phyloP scores from a whole-genome alignment of 1,284 basidiomycete species.

The Malassezia cuniculi region DNA sequence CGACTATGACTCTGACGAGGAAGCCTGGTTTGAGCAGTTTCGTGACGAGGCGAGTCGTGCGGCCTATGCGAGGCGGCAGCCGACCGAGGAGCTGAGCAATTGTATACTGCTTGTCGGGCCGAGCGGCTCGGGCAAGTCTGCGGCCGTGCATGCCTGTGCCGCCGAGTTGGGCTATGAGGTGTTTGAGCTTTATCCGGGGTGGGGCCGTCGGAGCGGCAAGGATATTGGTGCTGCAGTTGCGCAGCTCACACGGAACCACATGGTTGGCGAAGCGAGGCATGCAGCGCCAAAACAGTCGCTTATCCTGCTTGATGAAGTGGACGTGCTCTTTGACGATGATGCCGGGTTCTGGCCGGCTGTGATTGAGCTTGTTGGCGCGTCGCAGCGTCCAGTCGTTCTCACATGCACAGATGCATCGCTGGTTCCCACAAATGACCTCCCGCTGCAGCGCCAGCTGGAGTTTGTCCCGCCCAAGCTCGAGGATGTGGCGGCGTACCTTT shows the following conservation, averaged over 20 bases:
- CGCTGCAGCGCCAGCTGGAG: slow-evolving; percentile 19
- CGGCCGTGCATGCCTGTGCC: slow-evolving; percentile 40
- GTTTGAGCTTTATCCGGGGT: slow-evolving; percentile 93
- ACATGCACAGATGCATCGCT: slow-evolving; percentile 25
- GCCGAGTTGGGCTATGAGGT: slow-evolving; percentile 76
- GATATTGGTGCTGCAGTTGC: slow-evolving; percentile 72
- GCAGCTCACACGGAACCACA: slow-evolving; percentile 70
- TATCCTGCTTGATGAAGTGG: slow-evolving; percentile 91
- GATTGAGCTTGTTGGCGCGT: slow-evolving; percentile 29
- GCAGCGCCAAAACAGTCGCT: slow-evolving; percentile 57
- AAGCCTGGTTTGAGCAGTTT: slow-evolving; percentile 25
- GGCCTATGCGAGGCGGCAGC: not conserved
- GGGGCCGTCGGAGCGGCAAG: slow-evolving; percentile 61
- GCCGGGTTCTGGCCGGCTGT: slow-evolving; percentile 73
- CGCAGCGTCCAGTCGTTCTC: slow-evolving; percentile 34
- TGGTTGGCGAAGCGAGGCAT: slow-evolving; percentile 17
- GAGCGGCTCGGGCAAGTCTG: slow-evolving; percentile 33
- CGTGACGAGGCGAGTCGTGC: not conserved
- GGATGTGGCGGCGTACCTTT: slow-evolving; percentile 52
- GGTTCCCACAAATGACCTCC: slow-evolving; percentile 20
- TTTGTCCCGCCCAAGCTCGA: slow-evolving; percentile 18
- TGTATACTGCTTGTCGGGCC: slow-evolving; percentile 60
- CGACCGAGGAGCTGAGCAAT: slow-evolving; percentile 16
- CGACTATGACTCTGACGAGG: slow-evolving; percentile 14
- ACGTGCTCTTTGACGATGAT: slow-evolving; percentile 81